Percentiles rank a stretch among this genome's conserved stretches.
These are phyloP conservation scores for Paragyromitra xinjiangensis DNA, from an alignment of 495 filamentous ascomycete species.

Conservation along the genomic window DNA sequence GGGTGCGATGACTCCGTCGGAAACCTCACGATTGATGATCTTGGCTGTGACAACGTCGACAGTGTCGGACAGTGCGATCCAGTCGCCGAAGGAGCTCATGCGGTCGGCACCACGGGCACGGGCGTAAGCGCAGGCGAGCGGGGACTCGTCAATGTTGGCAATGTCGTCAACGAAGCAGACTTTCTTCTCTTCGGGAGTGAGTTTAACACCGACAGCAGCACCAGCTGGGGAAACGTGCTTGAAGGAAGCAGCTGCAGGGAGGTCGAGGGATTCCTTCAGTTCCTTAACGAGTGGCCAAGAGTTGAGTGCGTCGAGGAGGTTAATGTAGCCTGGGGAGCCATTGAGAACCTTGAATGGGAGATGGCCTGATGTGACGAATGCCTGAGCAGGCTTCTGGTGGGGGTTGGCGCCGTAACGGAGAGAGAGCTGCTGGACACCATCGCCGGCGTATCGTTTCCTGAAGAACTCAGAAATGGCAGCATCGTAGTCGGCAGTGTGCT, in stretches of 20 bases:
- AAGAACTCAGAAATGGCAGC: conserved; percentile 94
- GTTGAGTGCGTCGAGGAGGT: conserved; percentile 95
- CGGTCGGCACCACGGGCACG: conserved; percentile 93
- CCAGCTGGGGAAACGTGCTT: conserved; percentile 98
- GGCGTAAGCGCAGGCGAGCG: conserved; percentile 91
- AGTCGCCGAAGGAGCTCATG: conserved; percentile 96
- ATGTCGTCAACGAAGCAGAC: conserved; percentile 99
- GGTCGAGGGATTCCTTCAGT: conserved; percentile 82
- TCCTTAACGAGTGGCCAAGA: conserved; percentile 97
- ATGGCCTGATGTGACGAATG: conserved; percentile 73
- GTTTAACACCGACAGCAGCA: conserved; percentile 87
- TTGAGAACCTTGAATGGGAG: conserved; percentile 97
- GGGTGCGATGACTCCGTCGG: conserved; percentile 93
- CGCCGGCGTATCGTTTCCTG: conserved; percentile 90
- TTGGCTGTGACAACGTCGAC: conserved; percentile 91
- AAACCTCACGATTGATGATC: conserved; percentile 97
- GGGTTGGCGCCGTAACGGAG: conserved; percentile 97
- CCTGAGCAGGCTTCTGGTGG: conserved; percentile 93
- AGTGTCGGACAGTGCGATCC: conserved; percentile 89
- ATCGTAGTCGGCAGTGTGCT: conserved; percentile 98
- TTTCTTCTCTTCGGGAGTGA: conserved; percentile 87
- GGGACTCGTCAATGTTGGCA: conserved; percentile 81
- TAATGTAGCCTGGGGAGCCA: conserved; percentile 94
- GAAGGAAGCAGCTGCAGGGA: conserved; percentile 96
- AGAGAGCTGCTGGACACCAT: conserved; percentile 80